Conservation (phyloP, 2,329 filamentous ascomycete genomes). For the Verticillium isaacii region DNA sequence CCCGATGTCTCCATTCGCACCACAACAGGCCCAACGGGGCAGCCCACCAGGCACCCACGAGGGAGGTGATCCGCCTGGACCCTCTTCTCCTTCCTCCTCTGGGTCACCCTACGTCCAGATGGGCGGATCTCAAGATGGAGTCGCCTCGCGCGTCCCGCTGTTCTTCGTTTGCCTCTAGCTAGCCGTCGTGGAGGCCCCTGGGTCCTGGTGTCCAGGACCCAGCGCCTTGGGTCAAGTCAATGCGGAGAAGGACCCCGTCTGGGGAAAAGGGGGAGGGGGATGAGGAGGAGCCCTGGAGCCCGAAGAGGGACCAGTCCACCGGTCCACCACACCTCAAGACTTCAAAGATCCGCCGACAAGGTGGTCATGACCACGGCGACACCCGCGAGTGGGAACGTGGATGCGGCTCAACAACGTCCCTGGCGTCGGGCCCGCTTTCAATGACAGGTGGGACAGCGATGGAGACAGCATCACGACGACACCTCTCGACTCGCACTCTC, state of each 20-base stretch:
- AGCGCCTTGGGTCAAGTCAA: background rate
- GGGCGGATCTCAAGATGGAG: background rate
- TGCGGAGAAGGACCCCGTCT: conserved; percentile 1
- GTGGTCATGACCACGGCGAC: conserved; percentile 1
- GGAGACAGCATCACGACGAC: background rate
- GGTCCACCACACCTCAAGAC: conserved; percentile 3
- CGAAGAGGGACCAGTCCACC: conserved; percentile 3
- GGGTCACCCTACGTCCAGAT: background rate
- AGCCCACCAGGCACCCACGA: background rate
- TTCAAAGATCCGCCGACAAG: conserved; percentile 3
- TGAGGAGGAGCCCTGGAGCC: background rate
- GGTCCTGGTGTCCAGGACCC: background rate
- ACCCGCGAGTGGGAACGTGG: conserved; percentile 2
- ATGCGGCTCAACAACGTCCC: background rate
- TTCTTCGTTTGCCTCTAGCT: background rate
- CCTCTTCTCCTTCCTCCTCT: background rate
- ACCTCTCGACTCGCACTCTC: background rate
- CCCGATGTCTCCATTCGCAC: background rate
- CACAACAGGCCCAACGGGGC: background rate
- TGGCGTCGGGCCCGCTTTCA: conserved; percentile 1
- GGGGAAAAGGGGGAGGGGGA: conserved; percentile 1
- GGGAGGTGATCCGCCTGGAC: background rate
- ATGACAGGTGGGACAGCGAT: background rate
- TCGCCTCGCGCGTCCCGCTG: background rate
- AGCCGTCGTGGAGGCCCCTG: background rate